Percentiles rank a stretch among this genome's conserved stretches.
Conservation (phyloP, 352 stramenopile genomes). For the Albugo laibachii region DNA sequence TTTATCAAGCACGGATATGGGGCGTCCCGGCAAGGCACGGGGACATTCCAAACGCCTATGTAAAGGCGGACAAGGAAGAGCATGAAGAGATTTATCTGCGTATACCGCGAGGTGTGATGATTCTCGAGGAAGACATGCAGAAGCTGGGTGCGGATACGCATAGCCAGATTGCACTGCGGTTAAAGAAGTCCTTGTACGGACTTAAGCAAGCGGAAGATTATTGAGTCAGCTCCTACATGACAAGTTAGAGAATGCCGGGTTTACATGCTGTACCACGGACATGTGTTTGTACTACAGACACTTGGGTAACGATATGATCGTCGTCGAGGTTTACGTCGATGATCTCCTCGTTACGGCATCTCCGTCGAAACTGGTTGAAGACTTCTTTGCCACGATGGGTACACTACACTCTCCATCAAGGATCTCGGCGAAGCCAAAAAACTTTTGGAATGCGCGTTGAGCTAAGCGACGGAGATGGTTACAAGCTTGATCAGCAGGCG, state of each 20-base stretch:
- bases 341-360: background rate
- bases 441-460: too few relatives aligned
- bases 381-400: too few relatives aligned
- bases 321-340: background rate
- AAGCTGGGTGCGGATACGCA: background rate
- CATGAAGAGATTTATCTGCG: constrained; percentile 3
- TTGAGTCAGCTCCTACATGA: constrained; percentile 5
- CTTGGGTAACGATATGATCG: background rate
- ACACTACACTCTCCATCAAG: too few relatives aligned
- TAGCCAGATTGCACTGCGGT: background rate
- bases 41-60: too few relatives aligned
- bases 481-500: too few relatives aligned
- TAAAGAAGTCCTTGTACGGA: constrained; percentile 4
- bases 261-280: background rate
- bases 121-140: background rate
- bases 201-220: constrained; percentile 2
- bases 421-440: too few relatives aligned
- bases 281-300: background rate
- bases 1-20: too few relatives aligned
- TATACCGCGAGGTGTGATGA: background rate
- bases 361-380: too few relatives aligned
- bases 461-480: too few relatives aligned
- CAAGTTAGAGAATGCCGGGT: background rate
- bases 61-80: constrained; percentile 1
- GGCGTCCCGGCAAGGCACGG: too few relatives aligned